Conservation (phyloP, 2,329 filamentous ascomycete genomes). For the Cladosporium sp. region DNA sequence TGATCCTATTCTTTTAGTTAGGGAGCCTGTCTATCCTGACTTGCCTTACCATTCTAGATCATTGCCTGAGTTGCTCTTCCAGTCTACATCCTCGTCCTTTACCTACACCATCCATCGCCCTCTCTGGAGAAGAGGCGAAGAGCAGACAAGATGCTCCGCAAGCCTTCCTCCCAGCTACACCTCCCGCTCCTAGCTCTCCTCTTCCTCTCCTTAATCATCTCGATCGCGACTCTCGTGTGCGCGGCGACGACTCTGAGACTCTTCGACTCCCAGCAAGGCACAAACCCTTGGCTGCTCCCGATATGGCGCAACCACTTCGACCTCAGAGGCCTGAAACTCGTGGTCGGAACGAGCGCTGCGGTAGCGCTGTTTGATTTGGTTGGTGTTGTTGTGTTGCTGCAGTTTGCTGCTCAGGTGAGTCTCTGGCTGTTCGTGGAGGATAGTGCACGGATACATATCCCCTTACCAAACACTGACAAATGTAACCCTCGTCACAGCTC, state of each 20-base stretch:
- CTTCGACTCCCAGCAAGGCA: conserved; percentile 44
- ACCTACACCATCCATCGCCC: not conserved
- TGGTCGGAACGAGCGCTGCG: conserved; percentile 42
- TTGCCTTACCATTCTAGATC: not conserved
- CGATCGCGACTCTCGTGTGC: conserved; percentile 45
- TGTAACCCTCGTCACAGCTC: not conserved
- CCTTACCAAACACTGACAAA: not conserved
- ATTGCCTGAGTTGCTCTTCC: not conserved
- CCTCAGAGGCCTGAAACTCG: conserved; percentile 42
- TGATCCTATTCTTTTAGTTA: not conserved
- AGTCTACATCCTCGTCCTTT: not conserved
- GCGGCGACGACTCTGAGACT: conserved; percentile 45
- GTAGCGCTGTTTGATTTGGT: conserved; percentile 41
- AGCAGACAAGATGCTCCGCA: conserved; percentile 17
- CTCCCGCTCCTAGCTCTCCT: conserved; percentile 29
- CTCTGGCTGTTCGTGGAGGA: not conserved
- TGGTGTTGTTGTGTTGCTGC: conserved; percentile 36
- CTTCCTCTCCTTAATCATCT: conserved; percentile 39
- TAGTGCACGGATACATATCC: no score
- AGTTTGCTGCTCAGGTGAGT: not conserved
- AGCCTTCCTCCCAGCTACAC: conserved; percentile 23
- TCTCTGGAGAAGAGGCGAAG: not conserved
- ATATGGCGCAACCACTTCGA: conserved; percentile 52
- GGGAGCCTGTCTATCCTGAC: not conserved
- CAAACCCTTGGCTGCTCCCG: conserved; percentile 51